phyloP scores from a whole-genome alignment of 192 early-diverging fungal genomes.

The Mortierella hygrophila region DNA sequence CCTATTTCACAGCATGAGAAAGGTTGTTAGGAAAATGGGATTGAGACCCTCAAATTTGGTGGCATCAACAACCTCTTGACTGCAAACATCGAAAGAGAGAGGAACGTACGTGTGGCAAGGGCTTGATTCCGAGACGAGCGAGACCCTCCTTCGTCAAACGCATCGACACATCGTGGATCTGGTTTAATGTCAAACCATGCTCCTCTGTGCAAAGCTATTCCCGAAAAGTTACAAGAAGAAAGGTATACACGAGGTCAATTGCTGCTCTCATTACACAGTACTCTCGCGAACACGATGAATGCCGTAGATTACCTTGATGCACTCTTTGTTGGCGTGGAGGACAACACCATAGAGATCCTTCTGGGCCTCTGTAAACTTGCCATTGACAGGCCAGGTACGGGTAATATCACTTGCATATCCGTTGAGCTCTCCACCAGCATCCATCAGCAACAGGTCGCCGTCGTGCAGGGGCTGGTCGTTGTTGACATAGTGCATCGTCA shows the following conservation, averaged over 20 bases:
- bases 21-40: not conserved
- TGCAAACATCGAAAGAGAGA: no score
- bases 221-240: not conserved
- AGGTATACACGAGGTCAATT: not conserved
- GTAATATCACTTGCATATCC: slow-evolving; percentile 95
- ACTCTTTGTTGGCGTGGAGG: slow-evolving; percentile 85
- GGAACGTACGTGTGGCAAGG: slow-evolving; percentile 62
- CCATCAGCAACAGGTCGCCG: slow-evolving; percentile 89
- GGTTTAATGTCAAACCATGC: slow-evolving; percentile 77
- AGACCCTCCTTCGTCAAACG: slow-evolving; percentile 79
- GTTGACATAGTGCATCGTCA: slow-evolving; percentile 95
- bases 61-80: not conserved
- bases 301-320: slow-evolving; percentile 74
- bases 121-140: slow-evolving; percentile 75
- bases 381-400: slow-evolving; percentile 93
- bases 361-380: slow-evolving; percentile 85
- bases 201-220: slow-evolving; percentile 67
- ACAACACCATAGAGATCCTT: slow-evolving; percentile 88
- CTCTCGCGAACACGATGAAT: not conserved
- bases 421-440: slow-evolving; percentile 91
- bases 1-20: slow-evolving; percentile 55
- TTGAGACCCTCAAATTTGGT: not conserved
- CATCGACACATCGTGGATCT: slow-evolving; percentile 84
- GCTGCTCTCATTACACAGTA: not conserved
- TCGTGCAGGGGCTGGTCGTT: slow-evolving; percentile 80